Base-by-base conservation (phyloP, 2,329 filamentous ascomycete genomes). In the Pseudogymnoascus sp. region DNA sequence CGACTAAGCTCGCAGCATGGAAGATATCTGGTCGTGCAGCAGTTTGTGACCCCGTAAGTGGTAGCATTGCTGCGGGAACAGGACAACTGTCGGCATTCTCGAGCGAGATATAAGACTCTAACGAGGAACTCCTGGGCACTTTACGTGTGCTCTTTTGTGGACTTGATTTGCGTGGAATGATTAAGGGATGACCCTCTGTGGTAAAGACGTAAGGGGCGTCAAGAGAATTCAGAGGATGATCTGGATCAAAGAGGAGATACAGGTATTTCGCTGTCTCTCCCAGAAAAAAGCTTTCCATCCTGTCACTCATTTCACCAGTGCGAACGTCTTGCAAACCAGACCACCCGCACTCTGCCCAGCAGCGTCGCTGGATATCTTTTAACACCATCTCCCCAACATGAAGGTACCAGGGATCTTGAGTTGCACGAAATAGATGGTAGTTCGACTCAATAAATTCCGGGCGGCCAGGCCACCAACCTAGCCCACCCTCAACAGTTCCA, bases 241-340 rank as follows among this genome's bases (percentile, higher is more conserved):
- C 82, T 4, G 87, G 83, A 68, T 96, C 90, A 74, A 96, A 98
- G 2, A 98, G 84, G 62, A 99, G 79, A 74, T 96, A 98, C 66
- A 99, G 80, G 74, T 99, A 99, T 75, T 98, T 97, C 50, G 91
- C 88, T 1, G 95, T 99, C 76, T 99, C 95, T 12, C 95, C 93
- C 0, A 99, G 82, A 72, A 98, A 98, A 81, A 98, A 99, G 73
- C 93, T 98, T 76, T 99, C 95, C 95, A 98, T 98, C 35, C 95
- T 89, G 73, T 99, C 93, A 69, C 85, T 90, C 75, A 91, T 86
- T 76, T 97, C 91, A 3, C 93, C 93, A 4, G 84, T 90, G 35
- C 88, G 80, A 7, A 93, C 90, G 73, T 93, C 88, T 70, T 92
- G 88, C 37, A 98, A 81, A 0, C 93, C 93, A 12, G 93, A 90